Base-by-base conservation (phyloP, 2,329 filamentous ascomycete species). In the Cladosporium sp. region DNA sequence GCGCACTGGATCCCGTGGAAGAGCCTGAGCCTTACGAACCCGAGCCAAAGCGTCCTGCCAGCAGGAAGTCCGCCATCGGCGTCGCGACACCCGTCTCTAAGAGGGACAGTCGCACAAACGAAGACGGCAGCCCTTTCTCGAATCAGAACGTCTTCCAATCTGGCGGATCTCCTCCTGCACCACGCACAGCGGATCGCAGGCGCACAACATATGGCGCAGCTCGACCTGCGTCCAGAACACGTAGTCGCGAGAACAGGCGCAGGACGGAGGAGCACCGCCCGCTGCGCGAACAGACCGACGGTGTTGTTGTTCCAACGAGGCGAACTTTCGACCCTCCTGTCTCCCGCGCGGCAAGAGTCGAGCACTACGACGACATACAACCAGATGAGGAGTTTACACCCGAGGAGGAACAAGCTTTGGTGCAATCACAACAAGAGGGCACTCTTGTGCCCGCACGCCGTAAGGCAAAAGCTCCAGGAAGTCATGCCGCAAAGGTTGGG, bases 361-460 rank as follows among this genome's bases (percentile, higher is more conserved):
- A 84, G 63, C 68, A 69, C 14, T 64, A 68, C 11, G 68, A 71
- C n/a, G 80, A 82, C 61, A 76, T 92, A 6, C 89, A 93, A 68
- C 84, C 89, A 0, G 92, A 91, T 3, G 95, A 98, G 77, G 95
- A 99, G 74, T 99, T 98, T 71, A 97, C 93, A 0, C 92, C 93
- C 0, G 92, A 97, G 69, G 94, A 92, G 75, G 91, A 93, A 78
- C 81, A 92, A 15, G 91, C 93, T 69, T 81, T 96, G 14, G 92
- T 89, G n/a, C 84, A 85, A 61, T 90, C 93, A 70, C 86, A 90
- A 60, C 73, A 74, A 57, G 66, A 73, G 36, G 74, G 74, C 28
- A 81, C 83, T 65, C 84, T 87, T 34, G 73, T 83, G 4, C 77
- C 80, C 8, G 75, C 78, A 10, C 69, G 72, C 12, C 73, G 71